Base-by-base conservation (phyloP, 192 early-diverging fungal species). In the Entomortierella parvispora region DNA sequence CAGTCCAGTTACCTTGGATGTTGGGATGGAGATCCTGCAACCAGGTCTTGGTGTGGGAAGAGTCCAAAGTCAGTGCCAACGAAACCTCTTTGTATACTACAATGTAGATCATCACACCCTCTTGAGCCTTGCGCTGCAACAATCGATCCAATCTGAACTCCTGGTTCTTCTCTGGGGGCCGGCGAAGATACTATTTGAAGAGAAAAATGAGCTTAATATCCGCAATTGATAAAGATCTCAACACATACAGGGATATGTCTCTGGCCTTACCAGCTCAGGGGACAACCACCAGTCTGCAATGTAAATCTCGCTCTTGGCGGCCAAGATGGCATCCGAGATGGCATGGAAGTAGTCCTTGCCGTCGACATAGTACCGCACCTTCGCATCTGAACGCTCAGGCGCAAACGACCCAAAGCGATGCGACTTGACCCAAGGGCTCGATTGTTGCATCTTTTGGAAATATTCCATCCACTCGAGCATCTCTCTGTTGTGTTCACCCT, bases 241-340 rank as follows among this genome's bases (percentile, higher is more conserved):
- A 47, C 29, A 50, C 42, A 50, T 57, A n/a, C 25, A 34, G 3
- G 22, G 3, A 49, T 45, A 67, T 10, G 22, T 20, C 10, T 22
- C 50, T 14, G n/a, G 23, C 6, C 37, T 46, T 60, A 85, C 83
- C 64, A 95, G 48, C 63, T 95, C 93, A 32, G 93, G 93, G 34
- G 89, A 87, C 60, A 96, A 81, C 91, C 94, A 96, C 94, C 94
- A 95, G 82, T 94, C 93, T 29, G 84, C 88, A 69, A 92, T 90
- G 69, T 87, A 91, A 64, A 93, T 91, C 49, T 71, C 71, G 33
- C 81, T 76, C 48, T 89, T 89, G 29, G 92, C 92, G 54, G 85
- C 82, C 64, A 86, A 80, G 58, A 94, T 79, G 15, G 92, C 92
- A 46, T 93, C 92, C 4, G 91, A 88, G 25, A 92, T 74, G 2